Base-by-base conservation (phyloP, 768 basidiomycete genomes). In the Clavulina sp. region DNA sequence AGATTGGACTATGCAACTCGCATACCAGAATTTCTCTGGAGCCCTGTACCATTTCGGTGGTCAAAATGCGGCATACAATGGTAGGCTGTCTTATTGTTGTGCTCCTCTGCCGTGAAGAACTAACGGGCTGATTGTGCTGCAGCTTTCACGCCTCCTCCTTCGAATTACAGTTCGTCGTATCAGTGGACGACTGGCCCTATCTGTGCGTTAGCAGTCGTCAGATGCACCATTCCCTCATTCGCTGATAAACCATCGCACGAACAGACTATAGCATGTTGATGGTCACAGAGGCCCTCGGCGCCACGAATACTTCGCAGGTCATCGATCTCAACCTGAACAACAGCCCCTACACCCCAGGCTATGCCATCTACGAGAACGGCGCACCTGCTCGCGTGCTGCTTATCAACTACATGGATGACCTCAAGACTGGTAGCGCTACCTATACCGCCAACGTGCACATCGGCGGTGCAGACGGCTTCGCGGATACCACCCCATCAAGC, bases 51-150 rank as follows among this genome's bases (percentile, higher is more conserved):
- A 75, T 60, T 64, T 72, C 4, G 68, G 67, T 60, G 70, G 73
- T 2, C 68, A 73, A 57, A 64, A 69, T 52, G 67, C 68, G n/a
- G 74, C 69, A 58, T 77, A 76, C 58, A 76, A 76, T 52, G 56
- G 72, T 73, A 50, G 60, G 76, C 60, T 24, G 9, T 28, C 13
- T 13, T 38, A 21, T 21, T 28, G 43, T 24, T 21, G 1, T 28
- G 34, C 31, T 1, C 21, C 40, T 30, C 21, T n/a, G 38, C 19
- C 29, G 9, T 29, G 18, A 9, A 9, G 18, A 9, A 24, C 43
- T 46, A 24, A 46, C 43, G 24, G 26, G 13, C 13, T n/a, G 24
- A 40, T 49, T 41, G 51, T 28, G 3, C 13, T 26, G 36, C 26
- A 26, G 43, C 43, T 46, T 46, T 46, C 43, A 46, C 43, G 13